These are phyloP conservation scores for Elongisporangium anandrum DNA, from an alignment of 352 stramenopile genomes.

Conservation along the genomic window DNA sequence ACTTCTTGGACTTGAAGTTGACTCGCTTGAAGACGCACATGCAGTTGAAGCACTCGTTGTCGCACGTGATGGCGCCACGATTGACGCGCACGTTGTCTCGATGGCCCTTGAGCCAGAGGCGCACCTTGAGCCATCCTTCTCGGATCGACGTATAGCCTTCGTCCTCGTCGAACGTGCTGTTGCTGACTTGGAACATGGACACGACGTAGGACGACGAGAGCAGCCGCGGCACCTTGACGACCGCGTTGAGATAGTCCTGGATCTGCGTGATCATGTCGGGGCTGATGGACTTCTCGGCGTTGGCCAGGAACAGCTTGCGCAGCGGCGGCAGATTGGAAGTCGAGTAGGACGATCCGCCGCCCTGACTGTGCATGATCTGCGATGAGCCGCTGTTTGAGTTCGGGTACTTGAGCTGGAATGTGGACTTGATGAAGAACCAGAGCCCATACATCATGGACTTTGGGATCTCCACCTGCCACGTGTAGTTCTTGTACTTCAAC, in stretches of 20 bases:
- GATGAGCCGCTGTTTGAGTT: constrained; percentile 8
- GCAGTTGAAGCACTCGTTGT: constrained; percentile 89
- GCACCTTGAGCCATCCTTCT: constrained; percentile 81
- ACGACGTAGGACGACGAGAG: constrained; percentile 67
- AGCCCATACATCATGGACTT: constrained; percentile 79
- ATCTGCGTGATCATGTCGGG: constrained; percentile 76
- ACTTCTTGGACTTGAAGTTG: constrained; percentile 77
- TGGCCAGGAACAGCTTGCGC: constrained; percentile 78
- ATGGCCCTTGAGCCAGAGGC: constrained; percentile 83
- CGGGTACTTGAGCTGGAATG: constrained; percentile 49
- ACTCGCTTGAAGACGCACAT: constrained; percentile 87
- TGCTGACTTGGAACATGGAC: constrained; percentile 79
- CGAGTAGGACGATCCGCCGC: constrained; percentile 10
- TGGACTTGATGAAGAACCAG: constrained; percentile 87
- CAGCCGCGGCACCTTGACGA: constrained; percentile 57
- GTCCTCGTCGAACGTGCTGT: constrained; percentile 82
- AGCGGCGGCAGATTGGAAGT: constrained; percentile 38
- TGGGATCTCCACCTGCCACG: constrained; percentile 82
- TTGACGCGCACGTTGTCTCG: constrained; percentile 85
- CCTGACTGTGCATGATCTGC: constrained; percentile 8
- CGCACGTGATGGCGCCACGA: constrained; percentile 61
- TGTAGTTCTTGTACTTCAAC: constrained; percentile 71
- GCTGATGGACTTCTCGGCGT: constrained; percentile 64
- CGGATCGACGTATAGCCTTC: constrained; percentile 73
- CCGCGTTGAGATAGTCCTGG: constrained; percentile 66